Conservation (phyloP, 1,139 yeast species). For the Debaryomyces singareniensis region DNA sequence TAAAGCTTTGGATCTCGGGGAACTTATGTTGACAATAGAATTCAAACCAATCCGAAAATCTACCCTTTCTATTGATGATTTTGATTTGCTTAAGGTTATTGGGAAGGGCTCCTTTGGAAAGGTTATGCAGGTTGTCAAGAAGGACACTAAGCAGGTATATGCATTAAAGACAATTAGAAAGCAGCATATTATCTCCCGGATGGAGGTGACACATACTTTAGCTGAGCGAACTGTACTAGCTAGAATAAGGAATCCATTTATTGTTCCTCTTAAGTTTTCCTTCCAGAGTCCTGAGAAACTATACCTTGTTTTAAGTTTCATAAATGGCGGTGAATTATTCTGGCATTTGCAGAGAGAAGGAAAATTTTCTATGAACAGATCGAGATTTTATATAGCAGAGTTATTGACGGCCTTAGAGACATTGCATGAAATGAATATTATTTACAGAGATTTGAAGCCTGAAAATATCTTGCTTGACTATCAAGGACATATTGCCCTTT, state of each 20-base stretch:
- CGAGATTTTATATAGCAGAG: constrained; percentile 92
- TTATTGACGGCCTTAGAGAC: constrained; percentile 88
- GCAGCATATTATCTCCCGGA: constrained; percentile 86
- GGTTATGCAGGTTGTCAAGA: constrained; percentile 96
- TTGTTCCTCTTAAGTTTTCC: constrained; percentile 93
- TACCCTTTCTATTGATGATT: constrained; percentile 81
- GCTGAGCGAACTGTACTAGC: constrained; percentile 96
- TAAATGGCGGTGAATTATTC: constrained; percentile 95
- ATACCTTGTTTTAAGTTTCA: constrained; percentile 83
- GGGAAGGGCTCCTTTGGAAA: constrained; percentile 98
- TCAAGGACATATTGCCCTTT: constrained; percentile 94
- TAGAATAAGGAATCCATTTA: constrained; percentile 90
- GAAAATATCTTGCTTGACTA: constrained; percentile 90
- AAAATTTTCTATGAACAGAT: constrained; percentile 78
- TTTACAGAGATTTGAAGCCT: constrained; percentile 92
- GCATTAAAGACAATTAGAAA: constrained; percentile 91
- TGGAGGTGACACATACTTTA: constrained; percentile 92
- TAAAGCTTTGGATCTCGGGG: constrained; percentile 29
- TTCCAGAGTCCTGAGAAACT: constrained; percentile 95
- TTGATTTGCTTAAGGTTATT: constrained; percentile 86
- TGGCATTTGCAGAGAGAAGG: constrained; percentile 93
- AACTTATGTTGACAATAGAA: constrained; percentile 64
- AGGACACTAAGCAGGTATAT: constrained; percentile 89
- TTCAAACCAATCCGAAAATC: constrained; percentile 65
- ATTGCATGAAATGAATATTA: constrained; percentile 82